Base-by-base conservation (phyloP, 1,284 basidiomycete genomes). In the Cutaneotrichosporon mucoides region DNA sequence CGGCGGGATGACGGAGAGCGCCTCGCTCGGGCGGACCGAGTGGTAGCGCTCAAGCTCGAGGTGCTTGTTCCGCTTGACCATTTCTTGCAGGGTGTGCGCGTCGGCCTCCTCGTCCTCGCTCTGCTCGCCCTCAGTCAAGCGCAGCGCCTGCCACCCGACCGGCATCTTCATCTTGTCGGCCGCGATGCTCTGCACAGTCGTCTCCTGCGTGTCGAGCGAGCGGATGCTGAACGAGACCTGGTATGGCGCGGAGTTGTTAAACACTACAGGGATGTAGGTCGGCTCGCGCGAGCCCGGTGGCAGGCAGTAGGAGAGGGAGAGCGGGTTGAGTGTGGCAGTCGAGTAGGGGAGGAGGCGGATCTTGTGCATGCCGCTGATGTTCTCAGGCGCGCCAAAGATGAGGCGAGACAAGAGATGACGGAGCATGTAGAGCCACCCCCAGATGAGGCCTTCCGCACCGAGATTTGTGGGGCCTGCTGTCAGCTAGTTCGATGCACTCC, bases 241-340 rank as follows among this genome's bases (percentile, higher is more conserved):
- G 11, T 83, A 81, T 1, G 91, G 86, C n/a, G 82, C 82, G 3
- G 93, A 93, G 77, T 96, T 95, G 81, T 96, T 97, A 73, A 97
- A 84, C 35, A 96, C 80, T 37, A 79, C 65, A 9, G 77, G 76
- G 48, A 79, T 70, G 57, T 72, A 72, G 0, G 77, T 67, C 8
- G 73, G 69, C 41, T 73, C 65, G 11, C 56, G 53, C 7, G 62
- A 59, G 47, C 71, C 70, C 1, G 72, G 71, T 4, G 74, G 72
- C 5, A 79, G 67, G 58, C 77, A 79, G 60, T 75, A 79, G 1
- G 73, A 69, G 36, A 77, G 65, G 0, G 72, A 73, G 44, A 75
- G 65, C n/a, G 77, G 77, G 58, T 79, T 79, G 56, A 76, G 69
- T 0, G 72, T 72, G 3, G 73, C 76, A 4, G 76, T 74, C 54